phyloP scores from a whole-genome alignment of 495 filamentous ascomycete genomes.

The Lasiosphaeris hirsuta region DNA sequence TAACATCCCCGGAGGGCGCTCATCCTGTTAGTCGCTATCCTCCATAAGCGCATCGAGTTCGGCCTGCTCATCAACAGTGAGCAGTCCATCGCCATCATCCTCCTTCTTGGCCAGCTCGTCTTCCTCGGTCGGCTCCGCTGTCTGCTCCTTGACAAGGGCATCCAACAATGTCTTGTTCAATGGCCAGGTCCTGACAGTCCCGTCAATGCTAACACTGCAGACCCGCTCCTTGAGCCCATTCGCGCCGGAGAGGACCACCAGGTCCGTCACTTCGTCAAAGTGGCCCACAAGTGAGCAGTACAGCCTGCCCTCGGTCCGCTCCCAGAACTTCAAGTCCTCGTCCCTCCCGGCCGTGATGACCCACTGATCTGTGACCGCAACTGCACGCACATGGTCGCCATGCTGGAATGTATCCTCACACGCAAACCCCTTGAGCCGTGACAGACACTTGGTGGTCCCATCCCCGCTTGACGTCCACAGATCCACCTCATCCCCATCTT shows the following conservation, averaged over 20 bases:
- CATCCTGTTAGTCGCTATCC: slow-evolving; percentile 47
- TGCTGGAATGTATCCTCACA: slow-evolving; percentile 70
- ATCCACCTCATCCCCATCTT: slow-evolving; percentile 56
- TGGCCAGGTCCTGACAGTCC: slow-evolving; percentile 79
- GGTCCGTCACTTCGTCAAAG: slow-evolving; percentile 85
- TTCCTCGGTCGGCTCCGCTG: slow-evolving; percentile 41
- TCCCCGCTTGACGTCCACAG: slow-evolving; percentile 91
- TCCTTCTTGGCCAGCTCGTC: slow-evolving; percentile 27
- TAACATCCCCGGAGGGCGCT: background rate
- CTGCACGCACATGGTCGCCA: slow-evolving; percentile 84
- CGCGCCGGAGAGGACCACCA: slow-evolving; percentile 58
- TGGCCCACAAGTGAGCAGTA: slow-evolving; percentile 78
- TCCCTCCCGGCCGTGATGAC: slow-evolving; percentile 87
- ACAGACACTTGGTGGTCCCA: slow-evolving; percentile 72
- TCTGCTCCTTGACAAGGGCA: slow-evolving; percentile 51
- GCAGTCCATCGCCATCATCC: slow-evolving; percentile 35
- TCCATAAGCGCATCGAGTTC: slow-evolving; percentile 88
- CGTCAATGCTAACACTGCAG: slow-evolving; percentile 84
- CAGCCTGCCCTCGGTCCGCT: slow-evolving; percentile 66
- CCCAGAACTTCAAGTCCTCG: slow-evolving; percentile 90
- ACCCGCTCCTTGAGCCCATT: slow-evolving; percentile 38
- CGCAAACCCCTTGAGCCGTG: slow-evolving; percentile 60
- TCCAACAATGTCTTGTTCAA: slow-evolving; percentile 62
- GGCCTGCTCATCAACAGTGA: slow-evolving; percentile 79
- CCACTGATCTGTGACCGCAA: slow-evolving; percentile 72